A percentile compares a stretch with the other conserved stretches of the same genome.
These are phyloP conservation scores for Emmonsia crescens DNA, from an alignment of 2,329 filamentous ascomycete species.

Conservation along the genomic window DNA sequence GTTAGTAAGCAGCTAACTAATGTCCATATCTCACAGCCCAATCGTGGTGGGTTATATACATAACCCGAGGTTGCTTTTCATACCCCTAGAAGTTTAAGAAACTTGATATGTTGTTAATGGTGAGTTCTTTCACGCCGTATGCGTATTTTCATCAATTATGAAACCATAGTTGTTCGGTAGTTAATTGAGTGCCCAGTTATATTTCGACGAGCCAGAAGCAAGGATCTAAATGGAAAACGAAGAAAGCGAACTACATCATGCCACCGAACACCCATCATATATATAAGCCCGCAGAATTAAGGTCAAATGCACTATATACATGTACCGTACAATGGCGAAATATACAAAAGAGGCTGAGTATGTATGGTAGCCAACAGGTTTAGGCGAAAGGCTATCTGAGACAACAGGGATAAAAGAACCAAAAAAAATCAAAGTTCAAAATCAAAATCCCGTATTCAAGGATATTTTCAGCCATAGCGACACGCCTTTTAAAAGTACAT, in stretches of 20 bases:
- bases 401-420: not conserved
- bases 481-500: not conserved
- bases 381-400: not conserved
- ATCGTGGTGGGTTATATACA: too few relatives aligned
- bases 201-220: not conserved
- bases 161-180: too few relatives aligned
- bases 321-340: not conserved
- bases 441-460: not conserved
- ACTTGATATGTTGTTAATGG: too few relatives aligned
- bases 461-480: not conserved
- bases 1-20: too few relatives aligned
- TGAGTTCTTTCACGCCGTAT: too few relatives aligned
- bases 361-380: not conserved
- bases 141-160: too few relatives aligned
- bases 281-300: not conserved
- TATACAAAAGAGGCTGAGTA: not conserved
- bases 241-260: not conserved
- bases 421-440: not conserved
- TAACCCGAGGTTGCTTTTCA: too few relatives aligned
- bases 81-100: too few relatives aligned
- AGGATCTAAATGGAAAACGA: not conserved
- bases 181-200: not conserved
- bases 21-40: too few relatives aligned
- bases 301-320: not conserved
- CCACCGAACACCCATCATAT: not conserved